Evolutionary conservation across 2,329 filamentous ascomycete genomes (phyloP).

Genomic region (Chaetothyriales sp.): DNA sequence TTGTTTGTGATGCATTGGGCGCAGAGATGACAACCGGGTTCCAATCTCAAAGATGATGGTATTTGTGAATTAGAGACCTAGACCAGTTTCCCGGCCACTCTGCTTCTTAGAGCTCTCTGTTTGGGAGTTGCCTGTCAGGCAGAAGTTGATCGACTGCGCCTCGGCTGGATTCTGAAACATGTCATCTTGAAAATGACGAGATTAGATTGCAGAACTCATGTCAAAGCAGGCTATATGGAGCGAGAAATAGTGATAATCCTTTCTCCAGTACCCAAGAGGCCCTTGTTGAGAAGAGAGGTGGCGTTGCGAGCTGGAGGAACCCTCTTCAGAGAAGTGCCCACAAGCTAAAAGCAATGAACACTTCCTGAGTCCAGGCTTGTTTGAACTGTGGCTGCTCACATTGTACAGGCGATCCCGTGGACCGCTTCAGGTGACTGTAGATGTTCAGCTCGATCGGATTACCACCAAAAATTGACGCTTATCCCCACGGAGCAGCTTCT

Average conservation of each 20-base stretch:
- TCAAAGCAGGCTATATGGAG: not conserved
- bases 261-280: no score
- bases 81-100: not conserved
- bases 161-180: not conserved
- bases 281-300: not conserved
- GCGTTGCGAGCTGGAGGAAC: not conserved
- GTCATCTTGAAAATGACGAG: not conserved
- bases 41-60: not conserved
- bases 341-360: not conserved
- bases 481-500: slow-evolving; percentile 72
- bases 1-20: not conserved
- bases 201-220: not conserved
- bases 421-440: not conserved
- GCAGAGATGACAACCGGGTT: not conserved
- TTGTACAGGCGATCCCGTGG: not conserved
- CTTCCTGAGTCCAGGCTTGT: not conserved
- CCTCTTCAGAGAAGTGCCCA: no score
- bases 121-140: not conserved
- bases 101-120: not conserved
- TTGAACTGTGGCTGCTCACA: not conserved
- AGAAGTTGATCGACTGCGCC: not conserved
- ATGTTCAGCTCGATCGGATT: not conserved
- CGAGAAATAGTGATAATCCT: no score
- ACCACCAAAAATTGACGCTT: slow-evolving; percentile 95
- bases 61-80: not conserved